Evolutionary conservation across 2,329 filamentous ascomycete genomes (phyloP).

Genomic region (Plectosphaerella cucumerina): DNA sequence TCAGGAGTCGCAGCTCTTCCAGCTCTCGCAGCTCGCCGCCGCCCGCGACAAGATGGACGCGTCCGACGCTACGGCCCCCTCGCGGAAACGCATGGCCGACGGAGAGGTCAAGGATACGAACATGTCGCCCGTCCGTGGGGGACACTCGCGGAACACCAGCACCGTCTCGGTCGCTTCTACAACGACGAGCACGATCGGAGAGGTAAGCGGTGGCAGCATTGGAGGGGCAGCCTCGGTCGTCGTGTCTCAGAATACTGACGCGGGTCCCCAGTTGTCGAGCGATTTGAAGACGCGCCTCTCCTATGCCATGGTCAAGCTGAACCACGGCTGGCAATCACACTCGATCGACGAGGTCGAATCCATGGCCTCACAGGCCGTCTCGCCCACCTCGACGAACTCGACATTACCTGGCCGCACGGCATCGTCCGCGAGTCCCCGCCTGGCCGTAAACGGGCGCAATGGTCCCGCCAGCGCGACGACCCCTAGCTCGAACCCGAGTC

Average conservation of each 20-base stretch:
- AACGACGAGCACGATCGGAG: slow-evolving; percentile 67
- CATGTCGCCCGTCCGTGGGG: slow-evolving; percentile 43
- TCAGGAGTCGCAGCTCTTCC: slow-evolving; percentile 52
- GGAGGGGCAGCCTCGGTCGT: neutral
- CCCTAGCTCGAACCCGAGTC: slow-evolving; percentile 17
- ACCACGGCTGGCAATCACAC: slow-evolving; percentile 80
- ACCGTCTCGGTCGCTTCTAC: slow-evolving; percentile 58
- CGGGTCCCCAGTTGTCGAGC: slow-evolving; percentile 58
- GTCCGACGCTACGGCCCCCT: slow-evolving; percentile 29
- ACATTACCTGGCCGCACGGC: slow-evolving; percentile 47
- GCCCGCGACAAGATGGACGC: slow-evolving; percentile 44
- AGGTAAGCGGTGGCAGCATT: slow-evolving; percentile 52
- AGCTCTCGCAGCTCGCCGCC: slow-evolving; percentile 55
- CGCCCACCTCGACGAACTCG: slow-evolving; percentile 56
- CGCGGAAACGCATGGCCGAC: slow-evolving; percentile 72
- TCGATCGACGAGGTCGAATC: slow-evolving; percentile 75
- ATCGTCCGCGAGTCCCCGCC: slow-evolving; percentile 51
- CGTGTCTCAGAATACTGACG: neutral
- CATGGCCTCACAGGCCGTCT: slow-evolving; percentile 64
- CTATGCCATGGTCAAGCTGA: slow-evolving; percentile 92
- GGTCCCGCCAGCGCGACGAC: slow-evolving; percentile 9
- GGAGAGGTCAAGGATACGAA: slow-evolving; percentile 61
- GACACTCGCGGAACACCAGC: slow-evolving; percentile 70
- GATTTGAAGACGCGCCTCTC: slow-evolving; percentile 80
- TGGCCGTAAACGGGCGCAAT: slow-evolving; percentile 16